Conservation (phyloP, 176 grass and related monocot genomes). For the barley (Hordeum vulgare) region MorexV3_pseudomolecules_assembly NC_058524.1:31004560-31005059, state of each 20-base stretch:
- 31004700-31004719: background rate
- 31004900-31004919: background rate
- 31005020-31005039: slow-evolving; percentile 41
- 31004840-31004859: background rate
- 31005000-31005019: background rate
- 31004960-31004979: background rate
- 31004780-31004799: background rate
- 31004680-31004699: slow-evolving; percentile 64
- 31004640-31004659: slow-evolving; percentile 33
- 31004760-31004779: background rate
- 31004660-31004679: slow-evolving; percentile 76
- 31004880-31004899: background rate
- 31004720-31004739: background rate
- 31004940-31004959: background rate
- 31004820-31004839: background rate
- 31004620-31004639: slow-evolving; percentile 37
- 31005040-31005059: slow-evolving; percentile 42
- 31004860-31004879: background rate
- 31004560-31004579: slow-evolving; percentile 54
- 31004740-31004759: background rate
- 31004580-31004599: slow-evolving; percentile 51
- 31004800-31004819: background rate
- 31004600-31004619: slow-evolving; percentile 48
- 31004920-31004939: background rate
- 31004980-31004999: background rate